These are phyloP conservation scores for Yarrowia osloensis DNA, from an alignment of 805 yeast genomes.

Conservation along the genomic window DNA sequence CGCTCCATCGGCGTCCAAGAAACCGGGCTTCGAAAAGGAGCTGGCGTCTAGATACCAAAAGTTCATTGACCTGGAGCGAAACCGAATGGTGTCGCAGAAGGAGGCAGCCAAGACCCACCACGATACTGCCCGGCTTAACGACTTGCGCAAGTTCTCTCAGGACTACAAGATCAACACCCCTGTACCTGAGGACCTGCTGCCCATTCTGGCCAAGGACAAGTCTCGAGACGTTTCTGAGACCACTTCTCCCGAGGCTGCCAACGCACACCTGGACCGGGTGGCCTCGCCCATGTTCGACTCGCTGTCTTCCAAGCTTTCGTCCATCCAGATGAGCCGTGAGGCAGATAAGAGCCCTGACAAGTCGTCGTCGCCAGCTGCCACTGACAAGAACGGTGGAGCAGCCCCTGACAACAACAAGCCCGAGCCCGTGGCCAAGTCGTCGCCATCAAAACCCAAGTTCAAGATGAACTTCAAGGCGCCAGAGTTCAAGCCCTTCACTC, in stretches of 20 bases:
- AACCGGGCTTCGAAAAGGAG: constrained; percentile 37
- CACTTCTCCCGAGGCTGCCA: constrained; percentile 33
- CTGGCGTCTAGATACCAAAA: constrained; percentile 41
- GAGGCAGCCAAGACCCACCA: constrained; percentile 39
- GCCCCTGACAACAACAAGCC: constrained; percentile 16
- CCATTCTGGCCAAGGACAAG: constrained; percentile 69
- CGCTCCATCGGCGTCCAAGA: constrained; percentile 24
- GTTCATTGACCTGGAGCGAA: constrained; percentile 41
- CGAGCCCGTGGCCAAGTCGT: constrained; percentile 33
- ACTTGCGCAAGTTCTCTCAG: constrained; percentile 73
- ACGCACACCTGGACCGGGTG: neutral
- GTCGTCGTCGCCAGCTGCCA: constrained; percentile 34
- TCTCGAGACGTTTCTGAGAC: constrained; percentile 56
- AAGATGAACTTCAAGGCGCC: constrained; percentile 60
- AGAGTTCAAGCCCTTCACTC: constrained; percentile 56
- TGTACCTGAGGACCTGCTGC: constrained; percentile 66
- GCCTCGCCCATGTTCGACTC: constrained; percentile 25
- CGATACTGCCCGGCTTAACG: constrained; percentile 41
- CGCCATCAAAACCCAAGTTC: constrained; percentile 44
- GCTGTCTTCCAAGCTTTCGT: constrained; percentile 25
- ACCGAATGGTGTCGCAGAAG: constrained; percentile 35
- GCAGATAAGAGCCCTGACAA: constrained; percentile 34
- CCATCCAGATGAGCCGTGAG: constrained; percentile 19
- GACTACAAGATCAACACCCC: constrained; percentile 63
- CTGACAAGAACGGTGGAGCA: neutral